These are phyloP conservation scores for Erigeron philadelphicus DNA, from an alignment of 140 eudicot species.

Conservation along the genomic window DNA sequence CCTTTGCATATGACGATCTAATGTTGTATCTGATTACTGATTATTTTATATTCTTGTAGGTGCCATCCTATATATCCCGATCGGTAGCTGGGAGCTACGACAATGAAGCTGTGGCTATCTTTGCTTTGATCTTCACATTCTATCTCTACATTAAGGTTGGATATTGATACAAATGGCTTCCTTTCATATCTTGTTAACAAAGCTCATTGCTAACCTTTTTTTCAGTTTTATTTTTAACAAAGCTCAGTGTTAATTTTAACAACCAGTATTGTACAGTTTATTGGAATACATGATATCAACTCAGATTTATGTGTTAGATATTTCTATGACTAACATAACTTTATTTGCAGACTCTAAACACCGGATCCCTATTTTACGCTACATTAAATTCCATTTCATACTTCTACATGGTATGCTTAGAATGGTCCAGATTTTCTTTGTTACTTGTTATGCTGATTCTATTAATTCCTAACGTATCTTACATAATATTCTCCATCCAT, in stretches of 20 bases:
- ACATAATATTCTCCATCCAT: slow-evolving; percentile 11
- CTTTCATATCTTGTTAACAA: neutral
- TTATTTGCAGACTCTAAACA: slow-evolving; percentile 84
- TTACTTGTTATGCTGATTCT: slow-evolving; percentile 2
- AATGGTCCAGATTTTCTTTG: slow-evolving; percentile 17
- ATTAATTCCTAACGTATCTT: neutral
- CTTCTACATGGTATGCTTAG: slow-evolving; percentile 77
- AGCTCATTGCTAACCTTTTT: neutral
- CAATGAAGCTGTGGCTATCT: slow-evolving; percentile 99
- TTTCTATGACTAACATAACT: slow-evolving; percentile 17
- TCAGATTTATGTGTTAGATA: slow-evolving; percentile 8
- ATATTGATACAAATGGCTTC: slow-evolving; percentile 6
- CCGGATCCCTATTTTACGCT: slow-evolving; percentile 92
- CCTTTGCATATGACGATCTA: slow-evolving; percentile 1
- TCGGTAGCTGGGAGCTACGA: slow-evolving; percentile 99
- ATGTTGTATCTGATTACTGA: neutral
- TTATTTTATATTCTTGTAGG: slow-evolving; percentile 45
- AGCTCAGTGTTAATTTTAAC: neutral
- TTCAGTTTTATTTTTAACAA: neutral
- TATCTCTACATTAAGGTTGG: slow-evolving; percentile 86
- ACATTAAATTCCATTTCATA: slow-evolving; percentile 85
- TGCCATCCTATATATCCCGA: slow-evolving; percentile 96
- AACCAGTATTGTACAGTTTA: slow-evolving; percentile 8
- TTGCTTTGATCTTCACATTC: slow-evolving; percentile 90
- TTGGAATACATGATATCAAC: slow-evolving; percentile 11